phyloP scores from a whole-genome alignment of 495 filamentous ascomycete species.

The Glonium stellatum region DNA sequence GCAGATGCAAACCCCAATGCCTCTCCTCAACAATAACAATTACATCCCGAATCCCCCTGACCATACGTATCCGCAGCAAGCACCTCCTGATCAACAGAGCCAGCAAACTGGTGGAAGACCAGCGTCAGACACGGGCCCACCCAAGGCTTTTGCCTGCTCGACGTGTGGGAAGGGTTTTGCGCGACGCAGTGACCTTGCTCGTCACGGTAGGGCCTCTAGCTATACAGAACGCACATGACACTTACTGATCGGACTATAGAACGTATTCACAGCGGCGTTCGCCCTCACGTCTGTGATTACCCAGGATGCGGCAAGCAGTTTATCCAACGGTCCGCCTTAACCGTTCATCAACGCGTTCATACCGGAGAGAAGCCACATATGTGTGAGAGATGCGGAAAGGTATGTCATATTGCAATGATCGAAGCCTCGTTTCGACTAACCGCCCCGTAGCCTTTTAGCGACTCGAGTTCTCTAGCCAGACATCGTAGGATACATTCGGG shows the following conservation, averaged over 20 bases:
- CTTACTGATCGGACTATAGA: slow-evolving; percentile 50
- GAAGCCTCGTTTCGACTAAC: neutral
- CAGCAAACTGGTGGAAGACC: slow-evolving; percentile 33
- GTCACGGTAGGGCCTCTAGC: slow-evolving; percentile 62
- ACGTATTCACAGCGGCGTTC: slow-evolving; percentile 85
- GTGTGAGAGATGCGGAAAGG: slow-evolving; percentile 96
- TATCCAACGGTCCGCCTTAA: slow-evolving; percentile 95
- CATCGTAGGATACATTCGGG: slow-evolving; percentile 95
- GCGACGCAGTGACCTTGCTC: slow-evolving; percentile 84
- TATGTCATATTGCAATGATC: slow-evolving; percentile 36
- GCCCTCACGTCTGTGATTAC: slow-evolving; percentile 89
- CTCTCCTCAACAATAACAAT: slow-evolving; percentile 45
- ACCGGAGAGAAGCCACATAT: slow-evolving; percentile 97
- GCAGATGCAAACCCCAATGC: slow-evolving; percentile 50
- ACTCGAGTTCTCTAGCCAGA: slow-evolving; percentile 89
- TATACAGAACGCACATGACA: slow-evolving; percentile 1
- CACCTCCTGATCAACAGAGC: slow-evolving; percentile 32
- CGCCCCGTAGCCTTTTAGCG: slow-evolving; percentile 77
- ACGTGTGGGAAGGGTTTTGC: slow-evolving; percentile 91
- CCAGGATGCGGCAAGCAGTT: slow-evolving; percentile 91
- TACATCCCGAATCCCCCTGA: slow-evolving; percentile 36
- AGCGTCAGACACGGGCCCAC: slow-evolving; percentile 44
- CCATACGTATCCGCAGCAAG: slow-evolving; percentile 33
- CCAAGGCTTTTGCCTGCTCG: slow-evolving; percentile 85
- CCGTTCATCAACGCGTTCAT: slow-evolving; percentile 90